Evolutionary conservation across 2,329 filamentous ascomycete species (phyloP), one percentile per base, ranked within the genome.

Genomic region (Metarhizium guizhouense): DNA sequence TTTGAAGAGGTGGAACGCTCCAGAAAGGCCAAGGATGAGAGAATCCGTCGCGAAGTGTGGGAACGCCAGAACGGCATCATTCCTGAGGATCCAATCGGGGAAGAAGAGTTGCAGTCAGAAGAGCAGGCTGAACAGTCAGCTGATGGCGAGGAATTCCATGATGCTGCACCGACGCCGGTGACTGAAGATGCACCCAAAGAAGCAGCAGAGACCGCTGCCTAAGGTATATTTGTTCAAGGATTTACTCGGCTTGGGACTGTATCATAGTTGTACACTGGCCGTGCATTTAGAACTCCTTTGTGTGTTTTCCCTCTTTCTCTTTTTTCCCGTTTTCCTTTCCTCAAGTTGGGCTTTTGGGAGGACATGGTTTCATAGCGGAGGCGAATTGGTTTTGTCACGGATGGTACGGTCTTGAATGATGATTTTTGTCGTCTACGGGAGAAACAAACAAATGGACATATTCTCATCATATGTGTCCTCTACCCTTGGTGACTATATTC

Each of bases 1-100:
- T 86, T 96, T 52, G 94, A 97, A 69, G 94, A 99, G 73, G 87
- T 92, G 0, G 94, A 99, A 73, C 81, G 94, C 54, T 78, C 90
- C 49, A 80, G 94, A 52, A 87, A 86, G 67, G 82, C 85, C 40
- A 95, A 93, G 69, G 94, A 99, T 65, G 94, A 97, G 58, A 81
- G 83, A 62, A 90, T 91, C 57, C 80, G 92, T 56, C 86, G 83
- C 64, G 92, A 96, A 69, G 88, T 86, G 13, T 87, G 84, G 84
- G 83, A 86, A 63, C 73, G 82, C 47, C 78, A 81, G 74, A 86
- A 86, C 62, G 83, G 83, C 13, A 70, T 81, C 16, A 56, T 76
- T 18, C 67, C 74, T 0, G 76, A 77, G 11, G 67, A 77, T 0
- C 67, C 68, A 7, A 70, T 71, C 42, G 77, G 72, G 29, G 72